A percentile compares a stretch with the other conserved stretches of the same genome.
These are phyloP conservation scores for Populus hybrid DNA, from an alignment of 441 rosid genomes.

Conservation along the genomic window DNA sequence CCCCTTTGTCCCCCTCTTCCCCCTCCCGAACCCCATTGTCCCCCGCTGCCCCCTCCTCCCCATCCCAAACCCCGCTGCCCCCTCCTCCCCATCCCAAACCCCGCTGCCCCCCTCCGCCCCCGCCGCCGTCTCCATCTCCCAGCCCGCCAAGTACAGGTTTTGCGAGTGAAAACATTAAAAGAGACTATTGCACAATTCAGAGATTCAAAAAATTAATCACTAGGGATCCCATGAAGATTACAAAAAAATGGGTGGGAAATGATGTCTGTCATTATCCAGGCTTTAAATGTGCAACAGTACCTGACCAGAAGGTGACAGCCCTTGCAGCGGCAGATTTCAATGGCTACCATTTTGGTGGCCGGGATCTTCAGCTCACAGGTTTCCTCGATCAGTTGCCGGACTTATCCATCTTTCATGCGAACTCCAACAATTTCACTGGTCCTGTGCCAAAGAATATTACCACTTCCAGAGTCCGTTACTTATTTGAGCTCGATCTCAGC, in stretches of 20 bases:
- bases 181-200: constrained; percentile 2
- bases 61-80: no score
- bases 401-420: constrained; percentile 46
- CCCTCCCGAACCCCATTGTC: no score
- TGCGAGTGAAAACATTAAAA: neutral
- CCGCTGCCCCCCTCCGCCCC: no score
- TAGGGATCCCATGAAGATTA: constrained; percentile 1
- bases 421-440: constrained; percentile 39
- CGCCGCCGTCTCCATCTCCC: no score
- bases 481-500: constrained; percentile 50
- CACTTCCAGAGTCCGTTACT: constrained; percentile 6
- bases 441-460: constrained; percentile 11
- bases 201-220: constrained; percentile 9
- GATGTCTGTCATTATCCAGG: constrained; percentile 38
- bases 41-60: no score
- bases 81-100: no score
- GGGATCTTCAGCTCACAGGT: constrained; percentile 9
- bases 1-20: no score
- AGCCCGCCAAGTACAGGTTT: neutral
- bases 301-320: constrained; percentile 16
- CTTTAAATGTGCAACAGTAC: constrained; percentile 27
- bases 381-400: constrained; percentile 30
- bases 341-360: constrained; percentile 19
- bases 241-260: constrained; percentile 15
- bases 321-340: constrained; percentile 44